Evolutionary conservation across 495 filamentous ascomycete genomes (phyloP), one percentile per base, ranked within the genome.

Genomic region (Eremomyces bilateralis): DNA sequence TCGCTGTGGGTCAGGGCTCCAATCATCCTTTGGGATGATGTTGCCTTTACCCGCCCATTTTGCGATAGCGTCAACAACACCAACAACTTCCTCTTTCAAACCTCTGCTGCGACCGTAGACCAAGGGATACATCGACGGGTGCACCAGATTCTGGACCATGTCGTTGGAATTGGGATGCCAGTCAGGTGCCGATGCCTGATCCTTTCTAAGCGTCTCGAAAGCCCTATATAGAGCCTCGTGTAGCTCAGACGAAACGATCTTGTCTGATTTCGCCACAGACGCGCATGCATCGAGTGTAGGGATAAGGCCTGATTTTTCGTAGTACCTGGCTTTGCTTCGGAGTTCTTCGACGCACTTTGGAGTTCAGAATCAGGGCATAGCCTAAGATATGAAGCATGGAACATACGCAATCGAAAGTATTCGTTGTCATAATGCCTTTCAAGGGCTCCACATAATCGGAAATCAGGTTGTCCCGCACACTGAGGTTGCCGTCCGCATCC

Each of bases 61-160:
- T 3, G 56, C 21, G 35, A 57, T 68, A 39, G 58, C 48, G n/a
- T 59, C 39, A n/a, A 58, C 39, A 1, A 67, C 38, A 0, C 51
- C 49, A 10, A 65, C 51, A 2, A 37, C 41, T 4, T 46, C 47
- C 17, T 51, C 47, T 1, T 44, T 45, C 4, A 75, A 48, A 3
- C 63, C 57, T 10, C 56, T 52, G 0, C 61, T 62, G 12, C 46
- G 53, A 1, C 68, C 69, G 35, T 67, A 71, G 2, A 68, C 37
- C 0, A 76, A 40, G 1, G 73, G 70, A 37, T 59, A 76, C 3
- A 74, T 48, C 0, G 67, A 73, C 0, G 70, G 71, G 42, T 75
- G 62, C 8, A 76, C 61, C 1, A 76, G 48, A 43, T 76, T 57
- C 1, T 73, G 53, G 0, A 76, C 73, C 33, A 61, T 59, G 1